Base-by-base conservation (phyloP, 371 early-diverging fungal species). In the Mucor piriformis region DNA sequence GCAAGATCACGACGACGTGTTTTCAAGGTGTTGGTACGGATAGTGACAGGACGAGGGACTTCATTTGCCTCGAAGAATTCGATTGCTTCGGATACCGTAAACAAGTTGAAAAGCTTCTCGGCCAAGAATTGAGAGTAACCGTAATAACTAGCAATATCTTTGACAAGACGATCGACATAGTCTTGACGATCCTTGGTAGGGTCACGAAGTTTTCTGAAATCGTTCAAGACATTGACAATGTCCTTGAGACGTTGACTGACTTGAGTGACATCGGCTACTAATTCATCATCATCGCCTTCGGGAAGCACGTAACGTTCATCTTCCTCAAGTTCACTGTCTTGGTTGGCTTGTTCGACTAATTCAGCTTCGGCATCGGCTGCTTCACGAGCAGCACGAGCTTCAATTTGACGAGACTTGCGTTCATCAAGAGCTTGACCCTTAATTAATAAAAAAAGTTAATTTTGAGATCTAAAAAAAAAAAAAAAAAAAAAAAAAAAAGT, bases 1-100 rank as follows among this genome's bases (percentile, higher is more conserved):
- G 96, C 96, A 15, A 99, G 77, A 66, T 99, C 97, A 57, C 96
- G 89, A 55, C 99, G 88, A 63, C 94, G 89, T 5, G 96, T 95
- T 70, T 93, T 89, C 21, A 99, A 83, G 4, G 99, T 98, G 84
- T 99, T 99, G 43, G 97, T 87, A 54, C 99, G 91, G 67, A 99
- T 95, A 4, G 97, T 95, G 15, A 97, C 90, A 3, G 99, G 99
- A 55, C 99, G 88, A 38, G 95, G 92, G 0, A 94, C 93, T 76
- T 99, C 99, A 80, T 97, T 98, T 34, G 99, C 99, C 76, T 98
- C 99, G 63, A 99, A 93, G 77, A 98, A 99, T 74, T 98, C 99
- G 46, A 96, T 88, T 1, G 90, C 92, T 74, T 97, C 97, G 51
- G 89, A 84, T 1, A 93, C 85, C 11, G 95, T 82, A 82, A 97